Base-by-base conservation (phyloP, 345 rosid species). In the Linum trigynum region DNA sequence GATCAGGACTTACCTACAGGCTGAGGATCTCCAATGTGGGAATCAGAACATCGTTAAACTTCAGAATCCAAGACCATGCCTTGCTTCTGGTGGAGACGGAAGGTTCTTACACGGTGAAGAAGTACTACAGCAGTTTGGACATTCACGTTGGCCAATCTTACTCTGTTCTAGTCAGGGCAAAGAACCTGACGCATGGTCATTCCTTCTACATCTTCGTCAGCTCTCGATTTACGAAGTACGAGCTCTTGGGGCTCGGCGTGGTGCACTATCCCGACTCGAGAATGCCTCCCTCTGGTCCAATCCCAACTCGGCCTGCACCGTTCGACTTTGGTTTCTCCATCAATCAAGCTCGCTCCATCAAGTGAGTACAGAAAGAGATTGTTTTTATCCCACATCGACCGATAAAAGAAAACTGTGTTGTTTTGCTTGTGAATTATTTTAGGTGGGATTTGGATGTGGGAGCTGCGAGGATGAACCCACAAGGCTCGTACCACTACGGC, bases 141-240 rank as follows among this genome's bases (percentile, higher is more conserved):
- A 37, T 57, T 37, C 61, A 57, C 23, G 61, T 57, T 4, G 61
- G 61, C 7, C 61, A 57, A 57, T 57, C 61, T 37, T 57, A 16
- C 61, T 57, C 61, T 37, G 61, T 57, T 12, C 37, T 57, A 12
- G 61, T 57, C 38, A 32, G 5, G 23, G 61, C 61, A 7, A 57
- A 57, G 38, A 57, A 17, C 9, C 61, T 35, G 5, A 32, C 10
- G 7, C 9, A 32, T 65, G 73, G 63, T 39, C 48, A 45, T 48
- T 66, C 76, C 39, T 82, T 62, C 69, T 73, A 66, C 80, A 75
- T 79, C 83, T 72, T 79, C 10, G 80, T 80, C 0, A 79, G 82
- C 57, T 76, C 79, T 38, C 76, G 82, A 38, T 78, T 80, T 51
- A 66, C 80, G 5, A 37, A 39, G 55, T 59, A 50, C 5, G 77